Conservation (phyloP, 75 land plant species). For the Selaginella tamariscina region DNA sequence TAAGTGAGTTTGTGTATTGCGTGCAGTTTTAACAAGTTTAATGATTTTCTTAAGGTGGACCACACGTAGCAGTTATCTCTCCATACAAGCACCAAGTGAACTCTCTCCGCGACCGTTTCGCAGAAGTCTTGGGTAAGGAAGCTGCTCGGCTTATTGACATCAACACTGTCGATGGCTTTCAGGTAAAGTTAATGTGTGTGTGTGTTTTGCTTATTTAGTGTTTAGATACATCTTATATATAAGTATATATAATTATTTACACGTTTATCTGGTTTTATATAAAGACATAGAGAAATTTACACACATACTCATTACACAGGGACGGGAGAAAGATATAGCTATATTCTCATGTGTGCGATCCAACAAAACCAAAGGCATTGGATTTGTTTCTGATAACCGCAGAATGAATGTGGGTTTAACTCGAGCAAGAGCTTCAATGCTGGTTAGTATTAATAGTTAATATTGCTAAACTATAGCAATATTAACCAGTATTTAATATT, state of each 20-base stretch:
- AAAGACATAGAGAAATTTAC: background rate
- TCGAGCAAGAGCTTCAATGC: conserved; percentile 71
- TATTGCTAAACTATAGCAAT: background rate
- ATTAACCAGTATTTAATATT: background rate
- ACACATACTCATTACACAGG: conserved; percentile 30
- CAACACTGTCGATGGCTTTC: conserved; percentile 92
- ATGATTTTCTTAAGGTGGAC: too few species aligned
- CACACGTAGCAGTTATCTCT: conserved; percentile 70
- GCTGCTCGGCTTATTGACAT: conserved; percentile 57
- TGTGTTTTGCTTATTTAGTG: too few species aligned
- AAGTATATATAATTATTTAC: background rate
- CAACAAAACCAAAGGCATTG: conserved; percentile 54
- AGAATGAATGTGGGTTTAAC: conserved; percentile 98
- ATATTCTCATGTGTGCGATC: conserved; percentile 94
- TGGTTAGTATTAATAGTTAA: conserved; percentile 35
- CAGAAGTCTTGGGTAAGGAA: conserved; percentile 40
- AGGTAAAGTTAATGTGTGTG: too few species aligned
- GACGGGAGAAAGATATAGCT: conserved; percentile 86
- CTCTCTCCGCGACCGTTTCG: conserved; percentile 41
- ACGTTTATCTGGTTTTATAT: background rate
- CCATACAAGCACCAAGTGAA: conserved; percentile 87
- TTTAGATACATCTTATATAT: too few species aligned
- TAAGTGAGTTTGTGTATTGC: too few species aligned
- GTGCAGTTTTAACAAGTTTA: too few species aligned
- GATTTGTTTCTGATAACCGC: conserved; percentile 80